Evolutionary conservation across 1,139 yeast species (phyloP).

Genomic region (Blastobotrys persicus): DNA sequence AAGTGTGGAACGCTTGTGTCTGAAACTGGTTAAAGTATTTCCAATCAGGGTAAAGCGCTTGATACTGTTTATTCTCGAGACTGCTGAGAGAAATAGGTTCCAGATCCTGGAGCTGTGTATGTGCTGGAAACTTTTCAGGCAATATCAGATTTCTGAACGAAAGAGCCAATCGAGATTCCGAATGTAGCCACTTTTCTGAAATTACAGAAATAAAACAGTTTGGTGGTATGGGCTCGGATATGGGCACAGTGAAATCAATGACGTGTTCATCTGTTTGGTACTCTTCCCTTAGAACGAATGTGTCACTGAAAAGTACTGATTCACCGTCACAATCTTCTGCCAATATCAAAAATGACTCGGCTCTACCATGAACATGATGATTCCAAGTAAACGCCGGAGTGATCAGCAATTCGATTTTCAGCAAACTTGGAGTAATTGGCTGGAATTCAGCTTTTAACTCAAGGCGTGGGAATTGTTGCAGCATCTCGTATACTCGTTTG

Average conservation of each 20-base stretch:
- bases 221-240: constrained; percentile 65
- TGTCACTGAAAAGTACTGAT: constrained; percentile 57
- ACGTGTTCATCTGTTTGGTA: constrained; percentile 53
- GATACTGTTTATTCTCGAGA: constrained; percentile 49
- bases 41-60: constrained; percentile 39
- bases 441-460: constrained; percentile 59
- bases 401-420: constrained; percentile 65
- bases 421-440: constrained; percentile 69
- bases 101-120: constrained; percentile 52
- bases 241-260: constrained; percentile 64
- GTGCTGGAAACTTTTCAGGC: constrained; percentile 70
- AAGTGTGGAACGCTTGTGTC: constrained; percentile 61
- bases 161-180: constrained; percentile 63
- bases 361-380: constrained; percentile 53
- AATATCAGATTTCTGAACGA: constrained; percentile 52
- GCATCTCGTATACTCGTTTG: constrained; percentile 54
- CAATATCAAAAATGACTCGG: constrained; percentile 63
- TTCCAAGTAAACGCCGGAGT: constrained; percentile 81
- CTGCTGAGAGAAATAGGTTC: constrained; percentile 50
- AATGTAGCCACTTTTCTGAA: constrained; percentile 84
- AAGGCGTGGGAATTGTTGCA: constrained; percentile 71
- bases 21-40: constrained; percentile 66
- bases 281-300: constrained; percentile 50
- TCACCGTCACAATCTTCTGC: constrained; percentile 89
- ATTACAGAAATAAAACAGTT: constrained; percentile 67